Conservation (phyloP, 176 grass and related monocot species). For the Dactylis glomerata region DNA sequence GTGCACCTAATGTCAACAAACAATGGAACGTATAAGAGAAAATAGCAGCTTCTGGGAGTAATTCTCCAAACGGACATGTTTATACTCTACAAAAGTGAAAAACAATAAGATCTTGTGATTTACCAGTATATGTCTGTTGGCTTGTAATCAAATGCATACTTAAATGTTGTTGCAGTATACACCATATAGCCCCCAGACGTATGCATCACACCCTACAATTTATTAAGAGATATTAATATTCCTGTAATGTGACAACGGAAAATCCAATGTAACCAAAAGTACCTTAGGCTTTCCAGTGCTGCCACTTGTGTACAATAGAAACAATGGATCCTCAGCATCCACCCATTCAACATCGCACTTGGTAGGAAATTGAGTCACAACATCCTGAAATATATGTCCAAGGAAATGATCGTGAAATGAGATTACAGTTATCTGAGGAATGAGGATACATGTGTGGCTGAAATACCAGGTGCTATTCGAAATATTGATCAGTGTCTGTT, state of each 20-base stretch:
- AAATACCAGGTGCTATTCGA: neutral
- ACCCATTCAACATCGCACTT: constrained; percentile 98
- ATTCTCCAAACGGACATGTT: constrained; percentile 9
- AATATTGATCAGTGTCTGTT: neutral
- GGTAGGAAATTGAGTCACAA: constrained; percentile 68
- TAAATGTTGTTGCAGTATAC: constrained; percentile 94
- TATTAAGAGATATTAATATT: constrained; percentile 35
- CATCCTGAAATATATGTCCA: constrained; percentile 55
- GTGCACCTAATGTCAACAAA: constrained; percentile 66
- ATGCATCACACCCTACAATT: constrained; percentile 85
- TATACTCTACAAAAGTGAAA: neutral
- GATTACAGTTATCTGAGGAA: neutral
- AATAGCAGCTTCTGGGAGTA: neutral
- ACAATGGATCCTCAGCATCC: constrained; percentile 98
- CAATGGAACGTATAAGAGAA: constrained; percentile 11
- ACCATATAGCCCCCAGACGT: constrained; percentile 99
- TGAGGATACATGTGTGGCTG: neutral
- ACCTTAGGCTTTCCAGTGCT: constrained; percentile 99
- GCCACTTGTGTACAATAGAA: constrained; percentile 98
- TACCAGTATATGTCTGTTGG: constrained; percentile 95
- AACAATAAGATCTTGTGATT: constrained; percentile 20
- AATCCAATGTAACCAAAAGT: constrained; percentile 21
- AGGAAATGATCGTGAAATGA: neutral
- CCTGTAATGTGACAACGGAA: neutral
- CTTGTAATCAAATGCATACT: constrained; percentile 99